Percentiles rank a stretch among this genome's conserved stretches.
These are phyloP conservation scores for Aegilops speltoides DNA, from an alignment of 176 grass and related monocot species.

Conservation along the genomic window DNA sequence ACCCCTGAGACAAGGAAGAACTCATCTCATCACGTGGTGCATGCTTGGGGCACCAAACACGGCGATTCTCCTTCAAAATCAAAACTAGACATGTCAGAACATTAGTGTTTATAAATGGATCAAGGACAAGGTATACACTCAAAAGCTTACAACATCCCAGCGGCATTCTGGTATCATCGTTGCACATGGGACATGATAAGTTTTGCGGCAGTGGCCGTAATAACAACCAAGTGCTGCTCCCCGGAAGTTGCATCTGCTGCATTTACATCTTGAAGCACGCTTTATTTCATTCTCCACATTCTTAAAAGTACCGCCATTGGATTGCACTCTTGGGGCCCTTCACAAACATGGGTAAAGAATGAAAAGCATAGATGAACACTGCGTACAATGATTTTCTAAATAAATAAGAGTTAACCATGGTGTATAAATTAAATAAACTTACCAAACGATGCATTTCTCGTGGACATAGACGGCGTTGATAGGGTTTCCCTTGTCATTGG, in stretches of 20 bases:
- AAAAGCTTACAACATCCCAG: conserved; percentile 64
- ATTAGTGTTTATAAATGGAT: conserved; percentile 1
- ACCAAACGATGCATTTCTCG: conserved; percentile 61
- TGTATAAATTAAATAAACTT: background rate
- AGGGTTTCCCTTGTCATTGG: conserved; percentile 14
- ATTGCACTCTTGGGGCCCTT: conserved; percentile 55
- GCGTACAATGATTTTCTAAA: background rate
- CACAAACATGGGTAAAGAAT: conserved; percentile 12
- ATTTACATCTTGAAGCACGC: conserved; percentile 45
- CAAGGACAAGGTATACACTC: background rate
- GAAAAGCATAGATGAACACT: background rate
- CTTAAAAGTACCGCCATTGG: conserved; percentile 22
- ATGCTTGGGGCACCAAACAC: conserved; percentile 42
- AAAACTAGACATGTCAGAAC: conserved; percentile 1
- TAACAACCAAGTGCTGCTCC: conserved; percentile 63
- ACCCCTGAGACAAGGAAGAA: background rate
- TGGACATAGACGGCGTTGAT: conserved; percentile 52
- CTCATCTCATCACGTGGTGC: conserved; percentile 12
- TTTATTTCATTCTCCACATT: conserved; percentile 56
- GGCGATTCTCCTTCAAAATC: background rate
- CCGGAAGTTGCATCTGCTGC: conserved; percentile 45
- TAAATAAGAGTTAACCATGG: background rate
- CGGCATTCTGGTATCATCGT: conserved; percentile 38
- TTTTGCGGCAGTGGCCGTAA: conserved; percentile 15
- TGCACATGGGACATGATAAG: conserved; percentile 61